Evolutionary conservation across 2,329 filamentous ascomycete genomes (phyloP), one percentile per base, ranked within the genome.

Genomic region (Gnomoniopsis smithogilvyi): DNA sequence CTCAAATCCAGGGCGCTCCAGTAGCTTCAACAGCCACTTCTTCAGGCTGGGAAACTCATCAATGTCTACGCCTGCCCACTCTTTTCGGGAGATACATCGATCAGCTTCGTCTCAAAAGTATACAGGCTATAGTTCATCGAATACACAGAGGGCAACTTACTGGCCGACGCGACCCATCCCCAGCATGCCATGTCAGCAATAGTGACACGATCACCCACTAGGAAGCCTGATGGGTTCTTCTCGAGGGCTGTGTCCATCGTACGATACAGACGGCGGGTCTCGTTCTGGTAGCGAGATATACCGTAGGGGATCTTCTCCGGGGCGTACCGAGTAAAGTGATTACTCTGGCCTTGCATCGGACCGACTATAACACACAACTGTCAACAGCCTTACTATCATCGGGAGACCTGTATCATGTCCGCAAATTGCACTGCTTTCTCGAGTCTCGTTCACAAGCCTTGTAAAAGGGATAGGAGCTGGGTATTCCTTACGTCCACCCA

Each of bases 291-390:
- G 51, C 92, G 84, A 68, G 90, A 85, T 57, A 96, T 85, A 63
- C 89, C 91, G 70, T 96, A 96, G 68, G 87, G 79, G 67, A 96
- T 94, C 71, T 83, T 86, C 70, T 93, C 89, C 0, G 91, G 90
- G 1, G 92, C 91, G 68, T 96, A 96, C 58, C 90, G 84, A 51
- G 77, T 78, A 74, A 96, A 96, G 75, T 95, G 90, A 73, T 94
- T 92, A 52, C 90, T 81, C 71, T 94, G 90, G 49, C 79, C 88
- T 69, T 94, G 91, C 90, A 94, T 94, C 0, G 91, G 91, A 0
- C 91, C 90, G 1, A 94, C 36, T 41, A 41, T 12, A 2, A n/a
- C 11, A 41, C 36, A 14, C 17, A 6, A 41, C 12, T 15, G 36
- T 41, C 36, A 41, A n/a, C 36, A 41, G 11, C 17, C 36, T 14